These are phyloP conservation scores for Malus sieversii DNA, from an alignment of 306 rosid genomes.

Conservation along the genomic window DNA sequence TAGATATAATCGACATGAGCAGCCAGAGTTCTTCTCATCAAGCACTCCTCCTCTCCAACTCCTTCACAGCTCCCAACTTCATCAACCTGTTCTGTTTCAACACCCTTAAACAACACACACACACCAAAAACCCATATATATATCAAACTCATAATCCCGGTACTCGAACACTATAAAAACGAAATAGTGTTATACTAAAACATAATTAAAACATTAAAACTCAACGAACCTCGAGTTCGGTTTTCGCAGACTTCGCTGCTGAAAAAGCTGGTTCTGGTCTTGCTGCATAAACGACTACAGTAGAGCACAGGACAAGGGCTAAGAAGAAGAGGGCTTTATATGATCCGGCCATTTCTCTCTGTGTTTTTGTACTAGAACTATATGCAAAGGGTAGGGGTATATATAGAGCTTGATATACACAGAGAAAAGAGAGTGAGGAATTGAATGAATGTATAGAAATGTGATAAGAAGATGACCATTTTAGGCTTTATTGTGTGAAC, in stretches of 20 bases:
- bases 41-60: conserved; percentile 55
- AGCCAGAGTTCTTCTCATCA: conserved; percentile 66
- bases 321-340: conserved; percentile 13
- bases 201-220: neutral
- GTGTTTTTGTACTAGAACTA: neutral
- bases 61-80: conserved; percentile 49
- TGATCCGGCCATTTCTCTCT: conserved; percentile 17
- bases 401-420: neutral
- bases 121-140: neutral
- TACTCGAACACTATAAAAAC: neutral
- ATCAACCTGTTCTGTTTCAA: conserved; percentile 26
- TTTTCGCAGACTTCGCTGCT: neutral
- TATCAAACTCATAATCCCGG: neutral
- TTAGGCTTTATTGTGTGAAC: conserved; percentile 15
- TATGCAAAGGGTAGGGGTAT: neutral
- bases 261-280: conserved; percentile 23
- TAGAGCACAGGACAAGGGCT: conserved; percentile 19
- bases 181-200: neutral
- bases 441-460: conserved; percentile 7
- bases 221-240: conserved; percentile 13
- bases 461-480: neutral
- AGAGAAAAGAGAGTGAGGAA: neutral
- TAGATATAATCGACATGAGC: conserved; percentile 81
- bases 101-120: conserved; percentile 19
- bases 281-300: conserved; percentile 12